Base-by-base conservation (phyloP, 169 alveolate genomes). In the Cryptosporidium andersoni region DNA sequence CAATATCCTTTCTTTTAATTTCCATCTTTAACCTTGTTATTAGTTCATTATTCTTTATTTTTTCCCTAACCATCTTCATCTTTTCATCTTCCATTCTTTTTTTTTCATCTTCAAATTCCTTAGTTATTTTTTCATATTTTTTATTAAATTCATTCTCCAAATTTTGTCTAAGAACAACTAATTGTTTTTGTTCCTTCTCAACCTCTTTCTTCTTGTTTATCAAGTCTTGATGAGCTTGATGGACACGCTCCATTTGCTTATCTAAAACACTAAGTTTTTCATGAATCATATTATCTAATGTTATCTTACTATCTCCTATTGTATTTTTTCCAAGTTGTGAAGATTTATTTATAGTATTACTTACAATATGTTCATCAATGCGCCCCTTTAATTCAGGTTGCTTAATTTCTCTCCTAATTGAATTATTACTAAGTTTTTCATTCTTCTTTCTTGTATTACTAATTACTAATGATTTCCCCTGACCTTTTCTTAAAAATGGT, bases 391-490 rank as follows among this genome's bases (percentile, higher is more conserved):
- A 14, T 5, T 37, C 55, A 37, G 12, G 12, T 0, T 49, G 8
- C 12, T 9, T 49, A 49, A 49, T 9, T 49, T 49, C 55, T 49
- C 8, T 9, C 8, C 1, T 1, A 9, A 9, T 49, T 9, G 55
- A 49, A 14, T 6, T 60, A 34, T 60, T 39, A 11, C 48, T 39
- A 16, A 4, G 2, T 4, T 74, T 55, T 43, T 51, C 39, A 56
- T 56, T 14, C n/a, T 42, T 49, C 11, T 74, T 74, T 43, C 85
- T 74, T 11, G 85, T 58, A 64, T 74, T 74, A n/a, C 85, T 74
- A 25, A 74, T 74, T 34, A 74, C 85, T 45, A 74, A 48, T 4
- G 85, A 74, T 47, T 74, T 74, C 9, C 85, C 85, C 16, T 74
- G 74, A 45, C 85, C 85, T 11, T 74, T 74, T 43, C 49, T 74